Conservation (phyloP, 2,329 filamentous ascomycete species). For the Aspergillaceae sp. region DNA sequence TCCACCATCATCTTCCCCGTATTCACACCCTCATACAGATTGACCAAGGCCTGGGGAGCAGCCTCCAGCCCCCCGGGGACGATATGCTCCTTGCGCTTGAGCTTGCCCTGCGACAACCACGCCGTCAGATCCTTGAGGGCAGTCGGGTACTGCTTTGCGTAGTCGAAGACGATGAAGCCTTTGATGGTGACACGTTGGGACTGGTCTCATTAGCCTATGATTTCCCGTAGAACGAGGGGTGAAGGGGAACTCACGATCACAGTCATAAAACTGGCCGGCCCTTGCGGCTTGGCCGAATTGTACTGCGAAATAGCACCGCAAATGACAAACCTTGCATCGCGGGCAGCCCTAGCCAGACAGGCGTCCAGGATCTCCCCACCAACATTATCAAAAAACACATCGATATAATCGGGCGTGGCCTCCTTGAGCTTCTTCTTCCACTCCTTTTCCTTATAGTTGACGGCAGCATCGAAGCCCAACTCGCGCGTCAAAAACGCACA, state of each 20-base stretch:
- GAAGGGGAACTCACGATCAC: slow-evolving; percentile 27
- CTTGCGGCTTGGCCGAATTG: slow-evolving; percentile 49
- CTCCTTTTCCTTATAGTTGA: slow-evolving; percentile 61
- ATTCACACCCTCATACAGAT: slow-evolving; percentile 61
- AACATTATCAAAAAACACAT: slow-evolving; percentile 68
- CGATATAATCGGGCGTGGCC: slow-evolving; percentile 52
- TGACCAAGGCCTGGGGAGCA: slow-evolving; percentile 55
- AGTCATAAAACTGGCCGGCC: slow-evolving; percentile 44
- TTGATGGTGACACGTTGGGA: slow-evolving; percentile 46
- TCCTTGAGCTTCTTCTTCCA: slow-evolving; percentile 54
- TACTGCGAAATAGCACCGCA: slow-evolving; percentile 65
- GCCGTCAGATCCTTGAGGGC: slow-evolving; percentile 54
- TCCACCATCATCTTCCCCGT: slow-evolving; percentile 55
- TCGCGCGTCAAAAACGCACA: slow-evolving; percentile 56
- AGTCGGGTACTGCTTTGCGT: slow-evolving; percentile 46
- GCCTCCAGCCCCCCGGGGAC: slow-evolving; percentile 58
- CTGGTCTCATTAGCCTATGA: slow-evolving; percentile 8
- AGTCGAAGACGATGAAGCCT: slow-evolving; percentile 69
- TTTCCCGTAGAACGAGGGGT: neutral
- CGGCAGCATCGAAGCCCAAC: slow-evolving; percentile 57
- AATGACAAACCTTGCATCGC: slow-evolving; percentile 57
- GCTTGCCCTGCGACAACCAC: slow-evolving; percentile 64
- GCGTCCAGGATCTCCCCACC: slow-evolving; percentile 63
- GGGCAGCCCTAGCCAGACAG: slow-evolving; percentile 55
- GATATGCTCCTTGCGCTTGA: slow-evolving; percentile 64